Base-by-base conservation (phyloP, 208 protist species). In the Wallacemonas sp. region DNA sequence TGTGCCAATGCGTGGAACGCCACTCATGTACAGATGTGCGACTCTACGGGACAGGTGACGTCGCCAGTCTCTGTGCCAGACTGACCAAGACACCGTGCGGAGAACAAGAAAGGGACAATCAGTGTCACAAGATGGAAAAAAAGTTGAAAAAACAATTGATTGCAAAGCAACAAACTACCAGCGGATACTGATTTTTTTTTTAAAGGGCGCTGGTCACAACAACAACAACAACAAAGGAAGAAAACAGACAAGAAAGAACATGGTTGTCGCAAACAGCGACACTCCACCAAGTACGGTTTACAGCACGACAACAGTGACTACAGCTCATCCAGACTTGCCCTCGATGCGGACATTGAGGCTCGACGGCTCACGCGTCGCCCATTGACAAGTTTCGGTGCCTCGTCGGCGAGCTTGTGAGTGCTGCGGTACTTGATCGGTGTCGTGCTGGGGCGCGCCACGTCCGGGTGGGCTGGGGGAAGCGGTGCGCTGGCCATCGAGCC, bases 61-160 rank as follows among this genome's bases (percentile, higher is more conserved):
- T 8, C 6, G 47, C 17, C 6, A 16, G 23, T 33, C 21, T 55
- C 47, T 55, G 47, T 55, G 47, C 47, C 47, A 55, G 21, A 55
- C 47, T 5, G 6, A n/a, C 32, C 38, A 5, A 12, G 4, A 21
- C 26, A 27, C 24, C 65, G 11, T 38, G 43, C 47, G 11, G 55
- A 43, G 66, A 69, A 79, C 33, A 68, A 65, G 62, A 68, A 9
- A 9, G 21, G 26, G 26, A 47, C 21, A 34, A 74, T 32, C n/a
- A 6, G 39, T 57, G 30, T 61, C 32, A 66, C 3, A 65, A 55
- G 16, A 32, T 0, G 1, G 24, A 63, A 19, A 61, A 17, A 3
- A 36, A 61, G 41, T 61, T 21, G 62, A 67, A 2, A 36, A 57
- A 58, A 32, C 27, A 44, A 74, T 23, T 2, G 17, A 24, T 54